Evolutionary conservation across 208 protist genomes (phyloP).

Genomic region (Leishmania braziliensis): DNA sequence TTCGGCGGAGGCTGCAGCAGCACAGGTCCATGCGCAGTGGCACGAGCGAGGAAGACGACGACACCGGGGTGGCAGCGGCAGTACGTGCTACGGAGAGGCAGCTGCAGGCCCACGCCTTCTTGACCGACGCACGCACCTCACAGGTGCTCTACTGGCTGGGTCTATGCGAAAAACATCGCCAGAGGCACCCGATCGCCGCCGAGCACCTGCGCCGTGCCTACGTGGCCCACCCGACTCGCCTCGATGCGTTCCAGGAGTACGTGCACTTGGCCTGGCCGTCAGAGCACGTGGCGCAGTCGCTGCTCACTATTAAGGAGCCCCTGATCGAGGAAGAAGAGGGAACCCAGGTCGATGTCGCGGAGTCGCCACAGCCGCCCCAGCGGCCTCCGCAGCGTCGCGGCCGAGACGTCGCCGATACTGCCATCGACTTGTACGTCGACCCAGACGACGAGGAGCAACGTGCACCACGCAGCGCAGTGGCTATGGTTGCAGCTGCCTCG

Average conservation of each 20-base stretch:
- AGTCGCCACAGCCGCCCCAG: slow-evolving; percentile 5
- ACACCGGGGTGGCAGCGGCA: neutral
- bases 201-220: slow-evolving; percentile 30
- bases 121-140: slow-evolving; percentile 25
- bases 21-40: neutral
- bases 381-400: slow-evolving; percentile 18
- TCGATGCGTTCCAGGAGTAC: slow-evolving; percentile 62
- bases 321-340: slow-evolving; percentile 19
- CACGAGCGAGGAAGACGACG: slow-evolving; percentile 5
- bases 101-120: slow-evolving; percentile 27
- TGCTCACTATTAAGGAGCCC: slow-evolving; percentile 20
- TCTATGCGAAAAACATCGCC: slow-evolving; percentile 48
- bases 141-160: slow-evolving; percentile 74
- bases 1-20: slow-evolving; percentile 18
- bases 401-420: slow-evolving; percentile 2
- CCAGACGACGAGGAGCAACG: slow-evolving; percentile 9
- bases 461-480: neutral
- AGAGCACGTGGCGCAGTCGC: slow-evolving; percentile 17
- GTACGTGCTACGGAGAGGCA: slow-evolving; percentile 7
- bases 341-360: slow-evolving; percentile 7
- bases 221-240: slow-evolving; percentile 43
- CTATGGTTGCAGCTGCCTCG: neutral
- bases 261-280: slow-evolving; percentile 28
- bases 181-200: slow-evolving; percentile 23
- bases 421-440: neutral